Conservation (phyloP, 2,329 filamentous ascomycete genomes). For the Chrysosporium queenslandicum region DNA sequence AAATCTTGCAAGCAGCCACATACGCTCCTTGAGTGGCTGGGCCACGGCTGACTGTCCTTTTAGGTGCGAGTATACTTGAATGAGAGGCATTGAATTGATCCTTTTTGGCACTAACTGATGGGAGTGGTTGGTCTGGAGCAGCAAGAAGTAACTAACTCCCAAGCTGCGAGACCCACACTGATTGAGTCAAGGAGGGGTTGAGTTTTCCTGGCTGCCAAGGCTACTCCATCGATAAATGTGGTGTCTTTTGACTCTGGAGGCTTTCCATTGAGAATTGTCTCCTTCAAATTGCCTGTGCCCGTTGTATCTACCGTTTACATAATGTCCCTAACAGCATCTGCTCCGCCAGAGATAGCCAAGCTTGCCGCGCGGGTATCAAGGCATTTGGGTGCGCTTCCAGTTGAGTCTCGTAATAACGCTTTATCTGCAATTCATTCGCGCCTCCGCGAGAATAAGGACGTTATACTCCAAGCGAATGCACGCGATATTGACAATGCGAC, state of each 20-base stretch:
- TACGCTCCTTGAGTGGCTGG: too few species aligned
- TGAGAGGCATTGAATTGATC: too few species aligned
- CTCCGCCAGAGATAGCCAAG: constrained; percentile 64
- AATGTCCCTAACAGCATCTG: constrained; percentile 87
- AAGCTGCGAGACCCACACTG: too few species aligned
- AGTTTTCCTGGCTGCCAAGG: background rate
- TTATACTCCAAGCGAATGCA: constrained; percentile 78
- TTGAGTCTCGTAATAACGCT: constrained; percentile 68
- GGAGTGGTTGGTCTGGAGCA: too few species aligned
- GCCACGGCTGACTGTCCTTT: too few species aligned
- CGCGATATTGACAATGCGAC: constrained; percentile 67
- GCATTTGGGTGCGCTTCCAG: constrained; percentile 67
- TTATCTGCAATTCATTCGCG: constrained; percentile 72
- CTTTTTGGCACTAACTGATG: too few species aligned
- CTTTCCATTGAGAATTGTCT: too few species aligned
- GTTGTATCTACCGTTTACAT: background rate
- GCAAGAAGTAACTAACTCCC: too few species aligned
- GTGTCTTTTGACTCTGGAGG: too few species aligned
- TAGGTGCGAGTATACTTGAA: too few species aligned
- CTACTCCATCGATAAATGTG: background rate
- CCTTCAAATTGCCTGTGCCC: background rate
- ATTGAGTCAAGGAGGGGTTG: background rate
- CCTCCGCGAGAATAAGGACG: constrained; percentile 57
- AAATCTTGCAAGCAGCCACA: too few species aligned
- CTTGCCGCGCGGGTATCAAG: constrained; percentile 74